phyloP scores from a whole-genome alignment of 1,284 basidiomycete species.

The Cutaneotrichosporon cavernicola region DNA sequence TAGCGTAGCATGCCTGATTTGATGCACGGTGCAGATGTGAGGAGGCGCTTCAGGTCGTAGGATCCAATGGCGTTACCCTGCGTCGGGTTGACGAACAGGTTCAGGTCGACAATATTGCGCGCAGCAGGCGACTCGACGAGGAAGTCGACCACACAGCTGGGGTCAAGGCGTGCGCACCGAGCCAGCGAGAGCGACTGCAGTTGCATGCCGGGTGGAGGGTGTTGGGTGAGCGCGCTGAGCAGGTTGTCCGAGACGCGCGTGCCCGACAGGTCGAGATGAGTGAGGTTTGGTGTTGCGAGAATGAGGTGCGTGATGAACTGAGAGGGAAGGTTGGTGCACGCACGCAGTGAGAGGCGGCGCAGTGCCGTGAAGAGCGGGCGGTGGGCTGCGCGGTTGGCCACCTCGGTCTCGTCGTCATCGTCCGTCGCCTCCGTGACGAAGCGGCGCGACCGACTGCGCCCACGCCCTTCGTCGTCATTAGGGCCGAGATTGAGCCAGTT shows the following conservation, averaged over 20 bases:
- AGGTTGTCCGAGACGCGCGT: slow-evolving; percentile 69
- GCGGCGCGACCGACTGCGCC: slow-evolving; percentile 29
- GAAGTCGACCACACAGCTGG: slow-evolving; percentile 73
- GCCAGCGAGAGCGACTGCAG: slow-evolving; percentile 82
- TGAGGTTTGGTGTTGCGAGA: slow-evolving; percentile 47
- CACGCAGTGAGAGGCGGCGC: slow-evolving; percentile 78
- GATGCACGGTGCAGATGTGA: slow-evolving; percentile 79
- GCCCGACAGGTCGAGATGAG: slow-evolving; percentile 56
- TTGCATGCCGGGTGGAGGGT: slow-evolving; percentile 59
- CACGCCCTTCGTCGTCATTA: slow-evolving; percentile 58
- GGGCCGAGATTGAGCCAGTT: slow-evolving; percentile 60
- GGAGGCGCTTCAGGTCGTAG: slow-evolving; percentile 67
- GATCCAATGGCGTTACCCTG: slow-evolving; percentile 74
- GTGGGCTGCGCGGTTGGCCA: slow-evolving; percentile 48
- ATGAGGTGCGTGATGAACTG: slow-evolving; percentile 75
- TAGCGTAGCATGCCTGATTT: slow-evolving; percentile 72
- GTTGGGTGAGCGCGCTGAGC: slow-evolving; percentile 56
- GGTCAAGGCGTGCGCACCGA: slow-evolving; percentile 78
- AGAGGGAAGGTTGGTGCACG: slow-evolving; percentile 72
- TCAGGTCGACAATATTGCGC: slow-evolving; percentile 68
- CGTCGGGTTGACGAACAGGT: slow-evolving; percentile 83
- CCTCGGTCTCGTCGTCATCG: slow-evolving; percentile 26
- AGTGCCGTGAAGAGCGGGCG: slow-evolving; percentile 65
- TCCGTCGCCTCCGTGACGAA: slow-evolving; percentile 23
- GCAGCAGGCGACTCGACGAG: slow-evolving; percentile 67